Evolutionary conservation across 1,284 basidiomycete species (phyloP).

Genomic region (Boletus hoseneyae): DNA sequence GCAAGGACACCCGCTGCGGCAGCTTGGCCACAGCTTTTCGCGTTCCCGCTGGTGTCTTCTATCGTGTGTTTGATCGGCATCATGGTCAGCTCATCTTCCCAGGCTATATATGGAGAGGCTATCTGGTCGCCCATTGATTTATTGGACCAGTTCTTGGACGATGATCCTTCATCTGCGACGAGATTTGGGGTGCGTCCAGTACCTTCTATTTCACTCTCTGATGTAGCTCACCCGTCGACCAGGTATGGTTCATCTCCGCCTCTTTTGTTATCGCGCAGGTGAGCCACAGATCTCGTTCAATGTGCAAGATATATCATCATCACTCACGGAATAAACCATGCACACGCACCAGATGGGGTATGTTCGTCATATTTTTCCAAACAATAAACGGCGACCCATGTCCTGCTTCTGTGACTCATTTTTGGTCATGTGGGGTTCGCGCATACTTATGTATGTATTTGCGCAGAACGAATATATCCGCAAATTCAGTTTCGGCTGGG

Average conservation of each 20-base stretch:
- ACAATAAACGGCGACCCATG: conserved; percentile 24
- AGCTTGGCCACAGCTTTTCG: conserved; percentile 67
- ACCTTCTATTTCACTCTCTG: neutral
- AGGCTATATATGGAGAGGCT: conserved; percentile 71
- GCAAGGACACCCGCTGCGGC: conserved; percentile 66
- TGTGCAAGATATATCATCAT: conserved; percentile 17
- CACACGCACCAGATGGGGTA: conserved; percentile 27
- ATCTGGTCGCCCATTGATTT: conserved; percentile 83
- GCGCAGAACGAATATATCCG: conserved; percentile 72
- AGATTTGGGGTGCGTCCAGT: conserved; percentile 53
- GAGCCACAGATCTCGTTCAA: conserved; percentile 16
- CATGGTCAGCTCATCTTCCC: conserved; percentile 78
- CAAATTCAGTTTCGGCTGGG: conserved; percentile 83
- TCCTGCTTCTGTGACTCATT: conserved; percentile 1
- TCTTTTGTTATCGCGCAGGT: conserved; percentile 75
- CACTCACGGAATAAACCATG: conserved; percentile 4
- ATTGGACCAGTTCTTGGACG: conserved; percentile 64
- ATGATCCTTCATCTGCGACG: conserved; percentile 59
- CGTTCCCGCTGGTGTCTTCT: conserved; percentile 74
- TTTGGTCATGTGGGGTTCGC: conserved; percentile 6
- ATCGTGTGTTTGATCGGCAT: conserved; percentile 83
- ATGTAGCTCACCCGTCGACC: conserved; percentile 12
- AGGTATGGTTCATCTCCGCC: conserved; percentile 74
- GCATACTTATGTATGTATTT: neutral
- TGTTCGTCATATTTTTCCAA: conserved; percentile 9